Evolutionary conservation across 306 rosid species (phyloP).

Genomic region (Cajanus cajan): DNA sequence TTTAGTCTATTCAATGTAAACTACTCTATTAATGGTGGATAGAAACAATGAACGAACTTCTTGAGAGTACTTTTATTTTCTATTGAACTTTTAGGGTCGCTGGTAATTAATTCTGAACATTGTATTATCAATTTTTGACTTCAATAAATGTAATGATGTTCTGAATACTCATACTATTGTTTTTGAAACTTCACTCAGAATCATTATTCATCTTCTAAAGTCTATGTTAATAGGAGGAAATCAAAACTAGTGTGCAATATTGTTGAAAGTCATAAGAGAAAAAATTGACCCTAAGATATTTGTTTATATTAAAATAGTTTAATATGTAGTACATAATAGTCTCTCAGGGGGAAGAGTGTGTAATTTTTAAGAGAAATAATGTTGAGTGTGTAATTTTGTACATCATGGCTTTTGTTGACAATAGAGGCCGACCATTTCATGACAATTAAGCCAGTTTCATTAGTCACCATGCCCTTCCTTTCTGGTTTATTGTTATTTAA

Average conservation of each 20-base stretch:
- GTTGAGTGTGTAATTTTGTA: background rate
- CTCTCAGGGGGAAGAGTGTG: background rate
- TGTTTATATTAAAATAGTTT: background rate
- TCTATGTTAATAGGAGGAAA: background rate
- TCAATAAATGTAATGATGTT: background rate
- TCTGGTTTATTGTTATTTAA: background rate
- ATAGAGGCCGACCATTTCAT: background rate
- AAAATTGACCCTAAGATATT: background rate
- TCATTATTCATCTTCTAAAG: background rate
- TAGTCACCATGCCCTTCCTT: background rate
- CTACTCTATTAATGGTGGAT: background rate
- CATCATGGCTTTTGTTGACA: background rate
- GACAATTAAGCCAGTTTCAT: background rate
- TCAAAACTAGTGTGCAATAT: background rate
- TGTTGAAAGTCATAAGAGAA: background rate
- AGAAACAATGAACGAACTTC: background rate
- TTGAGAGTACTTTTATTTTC: background rate
- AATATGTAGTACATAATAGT: background rate
- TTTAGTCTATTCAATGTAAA: background rate
- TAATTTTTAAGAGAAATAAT: too few relatives aligned
- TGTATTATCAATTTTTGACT: background rate
- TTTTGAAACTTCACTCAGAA: background rate
- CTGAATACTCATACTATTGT: background rate
- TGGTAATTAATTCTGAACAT: background rate
- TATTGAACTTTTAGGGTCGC: background rate